Percentiles rank a stretch among this genome's conserved stretches.
phyloP scores from a whole-genome alignment of 257 asterid genomes.

The Solanum infundibuliforme region DNA sequence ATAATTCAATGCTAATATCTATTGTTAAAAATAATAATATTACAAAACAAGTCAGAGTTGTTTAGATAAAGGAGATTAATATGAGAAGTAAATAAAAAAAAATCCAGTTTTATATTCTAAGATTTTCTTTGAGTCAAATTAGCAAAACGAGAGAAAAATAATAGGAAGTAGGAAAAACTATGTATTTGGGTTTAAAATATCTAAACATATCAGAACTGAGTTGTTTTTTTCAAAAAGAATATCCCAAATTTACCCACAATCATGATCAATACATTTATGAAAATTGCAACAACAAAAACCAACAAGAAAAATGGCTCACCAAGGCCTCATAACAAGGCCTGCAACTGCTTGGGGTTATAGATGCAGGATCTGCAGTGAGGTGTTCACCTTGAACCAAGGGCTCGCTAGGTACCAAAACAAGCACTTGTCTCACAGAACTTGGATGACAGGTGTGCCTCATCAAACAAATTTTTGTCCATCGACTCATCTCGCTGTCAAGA shows the following conservation, averaged over 20 bases:
- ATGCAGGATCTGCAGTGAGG: too few species aligned
- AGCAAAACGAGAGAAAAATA: background rate
- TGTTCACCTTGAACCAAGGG: too few species aligned
- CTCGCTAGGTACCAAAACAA: too few species aligned
- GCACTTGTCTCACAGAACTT: background rate
- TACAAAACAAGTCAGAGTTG: background rate
- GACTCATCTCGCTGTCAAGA: too few species aligned
- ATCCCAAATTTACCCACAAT: background rate
- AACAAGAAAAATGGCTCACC: background rate
- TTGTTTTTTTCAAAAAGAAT: too few species aligned
- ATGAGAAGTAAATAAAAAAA: too few species aligned
- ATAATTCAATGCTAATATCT: background rate
- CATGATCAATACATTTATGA: background rate
- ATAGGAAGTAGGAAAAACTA: background rate
- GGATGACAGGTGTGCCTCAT: background rate
- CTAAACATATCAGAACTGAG: background rate
- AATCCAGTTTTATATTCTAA: too few species aligned
- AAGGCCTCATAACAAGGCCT: background rate
- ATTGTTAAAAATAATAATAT: background rate
- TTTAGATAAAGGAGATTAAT: too few species aligned
- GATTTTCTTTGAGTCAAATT: background rate
- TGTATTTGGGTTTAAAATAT: background rate
- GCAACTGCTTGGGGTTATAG: too few species aligned
- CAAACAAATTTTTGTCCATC: background rate
- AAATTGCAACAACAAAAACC: background rate